Base-by-base conservation (phyloP, 2,329 filamentous ascomycete genomes). In the Nannizzia gypsea region DNA sequence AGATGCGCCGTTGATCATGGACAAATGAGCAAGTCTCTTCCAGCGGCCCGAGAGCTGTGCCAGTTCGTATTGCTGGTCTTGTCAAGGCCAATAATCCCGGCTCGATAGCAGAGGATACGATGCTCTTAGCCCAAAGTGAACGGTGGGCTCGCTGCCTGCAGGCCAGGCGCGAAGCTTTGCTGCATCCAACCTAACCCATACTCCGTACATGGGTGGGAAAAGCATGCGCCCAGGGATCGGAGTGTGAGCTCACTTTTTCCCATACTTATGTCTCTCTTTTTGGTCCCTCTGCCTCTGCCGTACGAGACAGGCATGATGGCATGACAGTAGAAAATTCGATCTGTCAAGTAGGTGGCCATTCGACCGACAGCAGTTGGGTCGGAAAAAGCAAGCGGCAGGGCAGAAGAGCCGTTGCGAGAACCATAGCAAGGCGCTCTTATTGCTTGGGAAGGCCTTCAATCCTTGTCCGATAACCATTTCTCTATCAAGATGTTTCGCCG, bases 11-110 rank as follows among this genome's bases (percentile, higher is more conserved):
- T 52, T 52, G 48, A 52, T 52, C 48, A 52, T 52, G 48, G 13
- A 52, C 48, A 52, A 52, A 52, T 52, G 48, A 52, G 48, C 48
- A 52, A 31, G 48, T 52, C 48, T 52, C 48, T 31, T 52, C 48
- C 48, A 52, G 48, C 48, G 48, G 48, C 48, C 48, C 48, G 48
- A 28, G 48, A 52, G 48, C 48, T 52, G 48, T n/a, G 48, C 48
- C 26, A 52, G 26, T 31, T 52, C 48, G 48, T 52, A 52, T 52
- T 52, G 3, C 48, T 31, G 3, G 26, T n/a, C 3, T n/a, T 8
- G 48, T 52, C 42, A 24, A 20, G 42, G 42, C 42, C 11, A 6
- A 52, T 24, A 6, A 52, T 52, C 48, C 48, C 28, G 48, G 48
- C 26, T 22, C 26, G 26, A 52, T 52, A 52, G 24, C 24, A 52